These are phyloP conservation scores for Ulmus americana DNA, from an alignment of 331 rosid genomes.

Conservation along the genomic window DNA sequence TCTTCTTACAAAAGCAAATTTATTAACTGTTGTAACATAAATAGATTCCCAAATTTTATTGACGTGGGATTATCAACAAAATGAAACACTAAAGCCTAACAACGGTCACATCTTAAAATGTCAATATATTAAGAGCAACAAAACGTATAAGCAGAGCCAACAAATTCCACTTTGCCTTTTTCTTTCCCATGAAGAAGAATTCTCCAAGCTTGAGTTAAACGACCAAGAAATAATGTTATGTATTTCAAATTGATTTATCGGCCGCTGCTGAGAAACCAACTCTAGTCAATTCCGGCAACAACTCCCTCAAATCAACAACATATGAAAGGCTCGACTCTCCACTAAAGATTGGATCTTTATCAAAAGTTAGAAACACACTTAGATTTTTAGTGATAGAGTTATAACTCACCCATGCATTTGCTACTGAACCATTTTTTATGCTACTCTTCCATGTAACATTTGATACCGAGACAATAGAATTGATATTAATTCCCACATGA, in stretches of 20 bases:
- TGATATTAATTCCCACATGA: conserved; percentile 52
- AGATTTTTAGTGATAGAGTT: conserved; percentile 35
- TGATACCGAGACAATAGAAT: conserved; percentile 36
- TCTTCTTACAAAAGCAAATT: too few relatives aligned
- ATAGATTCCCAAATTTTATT: too few relatives aligned
- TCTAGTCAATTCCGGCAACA: conserved; percentile 45
- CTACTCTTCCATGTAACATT: conserved; percentile 27
- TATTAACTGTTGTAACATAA: too few relatives aligned
- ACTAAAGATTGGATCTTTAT: conserved; percentile 20
- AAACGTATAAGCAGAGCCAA: too few relatives aligned
- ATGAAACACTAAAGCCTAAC: too few relatives aligned
- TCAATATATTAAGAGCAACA: too few relatives aligned
- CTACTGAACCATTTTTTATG: conserved; percentile 34
- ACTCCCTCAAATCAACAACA: conserved; percentile 35
- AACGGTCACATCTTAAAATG: too few relatives aligned
- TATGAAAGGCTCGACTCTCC: conserved; percentile 34
- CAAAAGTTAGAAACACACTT: conserved; percentile 42
- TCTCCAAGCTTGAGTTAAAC: conserved; percentile 49
- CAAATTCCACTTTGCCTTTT: conserved; percentile 24
- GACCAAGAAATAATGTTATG: conserved; percentile 57
- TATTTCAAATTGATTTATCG: conserved; percentile 32
- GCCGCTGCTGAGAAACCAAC: conserved; percentile 54
- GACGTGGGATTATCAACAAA: too few relatives aligned
- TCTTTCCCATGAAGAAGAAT: conserved; percentile 1
- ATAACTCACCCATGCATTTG: conserved; percentile 45